Conservation (phyloP, 163 green algal genomes). For the Chlamydomonas reinhardtii region DNA sequence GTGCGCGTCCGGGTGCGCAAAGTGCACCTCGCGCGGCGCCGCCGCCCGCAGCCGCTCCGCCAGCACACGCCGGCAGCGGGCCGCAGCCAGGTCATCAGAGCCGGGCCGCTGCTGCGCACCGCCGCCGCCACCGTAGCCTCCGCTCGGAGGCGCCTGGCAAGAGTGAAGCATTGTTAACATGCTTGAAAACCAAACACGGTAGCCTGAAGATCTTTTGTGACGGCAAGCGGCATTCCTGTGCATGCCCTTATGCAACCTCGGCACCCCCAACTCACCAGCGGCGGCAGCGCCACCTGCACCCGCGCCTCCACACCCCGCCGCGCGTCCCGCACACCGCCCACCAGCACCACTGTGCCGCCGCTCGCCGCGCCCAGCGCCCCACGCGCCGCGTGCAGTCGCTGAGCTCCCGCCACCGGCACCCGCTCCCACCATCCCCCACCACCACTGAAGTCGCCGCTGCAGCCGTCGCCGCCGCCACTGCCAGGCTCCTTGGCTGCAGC, state of each 20-base stretch:
- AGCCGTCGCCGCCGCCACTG: background rate
- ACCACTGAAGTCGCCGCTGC: background rate
- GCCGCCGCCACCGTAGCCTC: background rate
- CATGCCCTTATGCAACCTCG: too few relatives aligned
- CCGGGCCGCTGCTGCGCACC: background rate
- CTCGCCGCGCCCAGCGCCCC: background rate
- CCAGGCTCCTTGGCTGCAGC: background rate
- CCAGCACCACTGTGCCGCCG: constrained; percentile 3
- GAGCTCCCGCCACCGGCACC: background rate
- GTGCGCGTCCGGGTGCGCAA: constrained; percentile 4
- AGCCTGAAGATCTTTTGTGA: too few relatives aligned
- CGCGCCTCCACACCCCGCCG: constrained; percentile 26
- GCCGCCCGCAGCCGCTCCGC: constrained; percentile 6
- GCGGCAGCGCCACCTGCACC: constrained; percentile 12
- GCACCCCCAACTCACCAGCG: background rate
- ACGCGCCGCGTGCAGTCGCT: background rate
- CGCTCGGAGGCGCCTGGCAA: background rate
- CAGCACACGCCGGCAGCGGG: background rate
- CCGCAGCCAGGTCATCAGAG: background rate
- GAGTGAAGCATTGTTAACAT: too few relatives aligned
- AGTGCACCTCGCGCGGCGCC: background rate
- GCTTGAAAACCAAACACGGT: too few relatives aligned
- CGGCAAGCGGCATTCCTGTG: too few relatives aligned
- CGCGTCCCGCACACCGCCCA: constrained; percentile 7
- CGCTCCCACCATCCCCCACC: background rate